These are phyloP conservation scores for Yamadazyma scolyti DNA, from an alignment of 805 yeast genomes.

Conservation along the genomic window DNA sequence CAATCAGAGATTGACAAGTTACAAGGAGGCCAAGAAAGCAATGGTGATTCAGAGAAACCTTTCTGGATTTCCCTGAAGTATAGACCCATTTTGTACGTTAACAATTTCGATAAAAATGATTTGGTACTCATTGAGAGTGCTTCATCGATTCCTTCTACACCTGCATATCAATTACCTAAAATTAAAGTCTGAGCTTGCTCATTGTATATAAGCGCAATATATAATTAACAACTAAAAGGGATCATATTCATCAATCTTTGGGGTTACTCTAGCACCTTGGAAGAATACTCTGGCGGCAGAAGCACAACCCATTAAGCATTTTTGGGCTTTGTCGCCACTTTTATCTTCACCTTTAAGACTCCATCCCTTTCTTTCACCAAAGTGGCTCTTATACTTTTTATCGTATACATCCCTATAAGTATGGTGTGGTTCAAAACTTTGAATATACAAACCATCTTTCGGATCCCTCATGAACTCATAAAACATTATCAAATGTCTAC, in stretches of 20 bases:
- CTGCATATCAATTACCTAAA: slow-evolving; percentile 65
- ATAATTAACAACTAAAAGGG: too few species aligned
- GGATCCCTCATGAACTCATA: slow-evolving; percentile 56
- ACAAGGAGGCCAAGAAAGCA: slow-evolving; percentile 28
- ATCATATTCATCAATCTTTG: slow-evolving; percentile 26
- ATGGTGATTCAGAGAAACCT: slow-evolving; percentile 30
- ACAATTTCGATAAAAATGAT: slow-evolving; percentile 50
- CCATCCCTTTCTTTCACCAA: slow-evolving; percentile 52
- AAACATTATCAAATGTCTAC: slow-evolving; percentile 54
- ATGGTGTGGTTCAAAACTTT: slow-evolving; percentile 54
- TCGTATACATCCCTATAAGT: slow-evolving; percentile 50
- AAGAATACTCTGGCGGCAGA: slow-evolving; percentile 68
- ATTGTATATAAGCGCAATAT: too few species aligned
- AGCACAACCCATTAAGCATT: slow-evolving; percentile 59
- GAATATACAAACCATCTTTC: slow-evolving; percentile 56
- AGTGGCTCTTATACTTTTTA: slow-evolving; percentile 43
- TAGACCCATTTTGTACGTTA: slow-evolving; percentile 65
- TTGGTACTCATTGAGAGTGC: slow-evolving; percentile 75
- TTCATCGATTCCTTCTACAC: slow-evolving; percentile 50
- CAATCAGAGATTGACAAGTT: slow-evolving; percentile 27
- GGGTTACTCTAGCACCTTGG: slow-evolving; percentile 58
- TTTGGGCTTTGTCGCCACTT: slow-evolving; percentile 41
- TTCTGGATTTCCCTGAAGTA: slow-evolving; percentile 79
- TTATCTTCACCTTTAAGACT: slow-evolving; percentile 52
- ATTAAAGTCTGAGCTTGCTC: slow-evolving; percentile 45